Evolutionary conservation across 108 stramenopile species (phyloP), one percentile per base, ranked within the genome.

Genomic region (Skeletonema costatum): DNA sequence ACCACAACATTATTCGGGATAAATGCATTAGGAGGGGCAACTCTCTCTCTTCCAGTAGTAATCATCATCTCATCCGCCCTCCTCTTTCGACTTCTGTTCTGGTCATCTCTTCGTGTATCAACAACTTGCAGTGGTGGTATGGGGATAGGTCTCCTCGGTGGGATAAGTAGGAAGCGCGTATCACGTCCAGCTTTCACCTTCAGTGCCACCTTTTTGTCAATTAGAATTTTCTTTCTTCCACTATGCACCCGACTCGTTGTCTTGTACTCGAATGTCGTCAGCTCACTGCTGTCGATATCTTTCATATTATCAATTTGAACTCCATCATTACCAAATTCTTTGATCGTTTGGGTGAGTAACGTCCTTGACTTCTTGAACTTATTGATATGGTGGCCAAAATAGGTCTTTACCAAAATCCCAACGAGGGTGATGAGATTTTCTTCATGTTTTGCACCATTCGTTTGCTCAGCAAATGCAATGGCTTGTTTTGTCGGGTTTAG

Each of bases 401-500:
- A 80, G 14, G 65, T 41, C 21, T 42, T 59, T 2, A 69, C 68
- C 1, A 84, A 53, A 31, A 75, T 68, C 36, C 83, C 83, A 69
- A 76, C 63, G 69, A 68, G 80, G 12, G 69, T 46, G 19, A 70
- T 71, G 69, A 84, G 39, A 58, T 84, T 84, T 38, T 74, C 65
- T 60, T 76, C 70, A 70, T 76, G 75, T 1, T 64, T 65, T 16
- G 21, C 63, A 17, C 75, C 75, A 25, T 76, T 76, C 6, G 70
- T 65, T 50, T 76, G 71, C 71, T 76, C 75, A 5, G 60, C 75
- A 32, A 76, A 76, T 12, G 75, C 75, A 35, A 76, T 31, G 4
- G 35, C 70, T 65, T 76, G 75, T n/a, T 76, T 76, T 65, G 75
- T 76, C 21, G 75, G 75, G 56, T 76, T 76, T 2, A 76, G 50